Evolutionary conservation across 2,329 filamentous ascomycete genomes (phyloP).

Genomic region (Epichloe coenophiala): DNA sequence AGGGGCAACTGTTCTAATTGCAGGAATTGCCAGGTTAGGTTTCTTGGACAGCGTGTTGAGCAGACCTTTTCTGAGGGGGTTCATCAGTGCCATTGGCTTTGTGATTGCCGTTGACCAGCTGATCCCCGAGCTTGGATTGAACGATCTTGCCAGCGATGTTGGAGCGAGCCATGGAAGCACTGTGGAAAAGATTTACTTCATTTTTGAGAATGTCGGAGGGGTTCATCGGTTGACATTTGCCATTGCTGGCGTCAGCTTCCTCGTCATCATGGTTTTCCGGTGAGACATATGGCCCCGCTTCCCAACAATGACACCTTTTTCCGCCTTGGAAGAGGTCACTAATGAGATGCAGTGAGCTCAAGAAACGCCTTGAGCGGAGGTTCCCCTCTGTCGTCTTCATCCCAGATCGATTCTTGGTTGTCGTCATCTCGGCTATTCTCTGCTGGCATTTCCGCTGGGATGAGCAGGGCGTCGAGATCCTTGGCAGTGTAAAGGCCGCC

Average conservation of each 20-base stretch:
- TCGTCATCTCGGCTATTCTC: constrained; percentile 70
- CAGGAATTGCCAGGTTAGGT: constrained; percentile 72
- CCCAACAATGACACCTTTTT: background rate
- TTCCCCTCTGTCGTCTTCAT: constrained; percentile 75
- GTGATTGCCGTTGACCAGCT: constrained; percentile 94
- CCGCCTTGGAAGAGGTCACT: background rate
- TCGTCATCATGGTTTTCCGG: constrained; percentile 82
- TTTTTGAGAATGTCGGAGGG: constrained; percentile 51
- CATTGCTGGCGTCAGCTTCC: constrained; percentile 68
- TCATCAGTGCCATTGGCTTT: constrained; percentile 93
- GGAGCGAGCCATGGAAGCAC: constrained; percentile 74
- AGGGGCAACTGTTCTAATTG: constrained; percentile 76
- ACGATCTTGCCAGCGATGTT: constrained; percentile 45
- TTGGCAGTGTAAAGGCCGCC: constrained; percentile 66
- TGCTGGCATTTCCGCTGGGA: constrained; percentile 71
- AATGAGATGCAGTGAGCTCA: constrained; percentile 49
- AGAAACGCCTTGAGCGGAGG: constrained; percentile 64
- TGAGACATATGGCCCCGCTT: constrained; percentile 24
- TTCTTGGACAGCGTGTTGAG: constrained; percentile 93
- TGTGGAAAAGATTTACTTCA: constrained; percentile 72
- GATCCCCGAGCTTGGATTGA: constrained; percentile 77
- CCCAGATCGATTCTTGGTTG: constrained; percentile 82
- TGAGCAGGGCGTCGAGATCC: constrained; percentile 62
- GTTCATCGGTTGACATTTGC: constrained; percentile 63
- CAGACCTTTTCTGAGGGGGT: constrained; percentile 80